A percentile compares a stretch with the other conserved stretches of the same genome.
phyloP scores from a whole-genome alignment of 176 grass and related monocot genomes.

The Avena eriantha region DNA sequence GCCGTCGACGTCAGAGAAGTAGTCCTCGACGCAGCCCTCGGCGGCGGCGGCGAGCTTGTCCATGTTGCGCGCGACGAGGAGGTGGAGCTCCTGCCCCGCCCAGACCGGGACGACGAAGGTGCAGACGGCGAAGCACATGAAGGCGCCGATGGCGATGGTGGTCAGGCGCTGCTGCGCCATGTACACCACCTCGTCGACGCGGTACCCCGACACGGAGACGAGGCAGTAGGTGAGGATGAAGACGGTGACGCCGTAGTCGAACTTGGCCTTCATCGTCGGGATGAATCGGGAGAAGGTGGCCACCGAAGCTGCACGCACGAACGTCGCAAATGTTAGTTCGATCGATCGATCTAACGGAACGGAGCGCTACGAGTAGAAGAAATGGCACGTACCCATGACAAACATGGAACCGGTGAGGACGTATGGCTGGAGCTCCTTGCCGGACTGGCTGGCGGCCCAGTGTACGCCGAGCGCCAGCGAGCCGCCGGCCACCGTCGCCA shows the following conservation, averaged over 20 bases:
- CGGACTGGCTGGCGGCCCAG: conserved; percentile 54
- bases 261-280: conserved; percentile 62
- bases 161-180: conserved; percentile 57
- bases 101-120: conserved; percentile 58
- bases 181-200: conserved; percentile 46
- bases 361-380: background rate
- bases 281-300: conserved; percentile 80
- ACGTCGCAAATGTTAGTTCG: background rate
- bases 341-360: background rate
- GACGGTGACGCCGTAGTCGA: conserved; percentile 72
- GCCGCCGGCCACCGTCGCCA: conserved; percentile 53
- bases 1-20: conserved; percentile 29
- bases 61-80: conserved; percentile 64
- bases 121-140: conserved; percentile 62
- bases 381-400: conserved; percentile 44
- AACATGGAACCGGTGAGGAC: conserved; percentile 58
- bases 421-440: conserved; percentile 54
- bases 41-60: conserved; percentile 65
- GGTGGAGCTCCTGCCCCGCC: conserved; percentile 66
- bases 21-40: conserved; percentile 66
- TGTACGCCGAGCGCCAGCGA: conserved; percentile 63
- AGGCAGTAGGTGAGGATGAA: conserved; percentile 82
- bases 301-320: conserved; percentile 35
- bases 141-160: conserved; percentile 65
- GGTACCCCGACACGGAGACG: conserved; percentile 71